A percentile compares a stretch with the other conserved stretches of the same genome.
These are phyloP conservation scores for Diatrype stigma DNA, from an alignment of 2,329 filamentous ascomycete species.

Conservation along the genomic window DNA sequence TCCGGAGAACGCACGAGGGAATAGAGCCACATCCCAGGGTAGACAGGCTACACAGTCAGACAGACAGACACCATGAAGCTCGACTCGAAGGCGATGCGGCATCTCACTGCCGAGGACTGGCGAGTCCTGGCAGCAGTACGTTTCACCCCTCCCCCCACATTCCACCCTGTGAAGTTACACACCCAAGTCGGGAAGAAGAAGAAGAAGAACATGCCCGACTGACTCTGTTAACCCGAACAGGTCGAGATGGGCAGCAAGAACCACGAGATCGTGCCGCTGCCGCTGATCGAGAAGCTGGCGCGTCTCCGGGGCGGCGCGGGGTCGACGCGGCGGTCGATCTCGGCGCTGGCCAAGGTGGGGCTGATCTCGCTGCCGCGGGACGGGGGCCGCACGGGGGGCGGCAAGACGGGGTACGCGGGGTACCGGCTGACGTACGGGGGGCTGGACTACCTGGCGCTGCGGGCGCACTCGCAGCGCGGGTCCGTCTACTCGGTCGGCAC, in stretches of 20 bases:
- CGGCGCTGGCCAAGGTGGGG: slow-evolving; percentile 83
- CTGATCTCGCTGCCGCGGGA: slow-evolving; percentile 93
- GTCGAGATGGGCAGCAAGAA: slow-evolving; percentile 93
- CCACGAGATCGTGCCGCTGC: slow-evolving; percentile 92
- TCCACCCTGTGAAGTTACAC: slow-evolving; percentile 22
- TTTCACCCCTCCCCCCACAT: slow-evolving; percentile 20
- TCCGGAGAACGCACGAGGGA: neutral
- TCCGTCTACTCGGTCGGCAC: slow-evolving; percentile 88
- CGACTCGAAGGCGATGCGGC: slow-evolving; percentile 88
- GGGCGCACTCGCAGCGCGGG: slow-evolving; percentile 77
- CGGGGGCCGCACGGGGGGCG: neutral
- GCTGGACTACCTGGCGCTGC: slow-evolving; percentile 93
- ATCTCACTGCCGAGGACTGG: slow-evolving; percentile 92
- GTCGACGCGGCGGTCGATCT: slow-evolving; percentile 83
- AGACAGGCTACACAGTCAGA: no score
- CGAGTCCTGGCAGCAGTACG: slow-evolving; percentile 85
- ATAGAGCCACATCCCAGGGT: no score
- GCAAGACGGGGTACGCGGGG: slow-evolving; percentile 81
- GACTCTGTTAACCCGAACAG: no score
- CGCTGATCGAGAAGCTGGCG: slow-evolving; percentile 79
- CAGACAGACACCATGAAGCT: slow-evolving; percentile 80
- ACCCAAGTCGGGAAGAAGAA: slow-evolving; percentile 27
- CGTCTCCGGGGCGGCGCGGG: slow-evolving; percentile 73
- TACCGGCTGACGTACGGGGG: slow-evolving; percentile 96
- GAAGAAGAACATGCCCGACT: no score